phyloP scores from a whole-genome alignment of 1,139 yeast species.

The Suhomyces anneliseae region DNA sequence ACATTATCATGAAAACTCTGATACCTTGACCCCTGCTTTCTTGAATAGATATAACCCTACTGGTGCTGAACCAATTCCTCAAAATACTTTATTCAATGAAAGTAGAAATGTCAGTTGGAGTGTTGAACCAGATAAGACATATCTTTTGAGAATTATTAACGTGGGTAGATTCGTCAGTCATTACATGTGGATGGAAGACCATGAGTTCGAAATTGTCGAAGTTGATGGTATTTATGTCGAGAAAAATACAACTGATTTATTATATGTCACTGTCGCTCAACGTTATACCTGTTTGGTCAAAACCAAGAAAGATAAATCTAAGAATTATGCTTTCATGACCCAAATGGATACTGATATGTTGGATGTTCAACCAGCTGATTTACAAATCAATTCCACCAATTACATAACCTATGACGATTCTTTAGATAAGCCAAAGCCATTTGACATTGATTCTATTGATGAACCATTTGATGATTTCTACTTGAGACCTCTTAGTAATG shows the following conservation, averaged over 20 bases:
- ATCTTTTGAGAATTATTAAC: conserved; percentile 73
- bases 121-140: conserved; percentile 79
- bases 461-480: conserved; percentile 63
- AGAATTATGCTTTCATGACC: conserved; percentile 77
- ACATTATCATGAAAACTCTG: conserved; percentile 76
- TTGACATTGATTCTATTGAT: conserved; percentile 43
- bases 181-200: conserved; percentile 82
- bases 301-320: conserved; percentile 60
- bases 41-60: conserved; percentile 81
- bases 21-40: conserved; percentile 54
- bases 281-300: conserved; percentile 71
- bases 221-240: conserved; percentile 80
- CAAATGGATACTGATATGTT: conserved; percentile 76
- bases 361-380: conserved; percentile 65
- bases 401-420: conserved; percentile 58
- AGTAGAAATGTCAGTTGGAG: conserved; percentile 67
- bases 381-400: conserved; percentile 69
- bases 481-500: conserved; percentile 55
- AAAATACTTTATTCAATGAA: conserved; percentile 74
- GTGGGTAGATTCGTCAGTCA: conserved; percentile 88
- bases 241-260: conserved; percentile 54
- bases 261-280: conserved; percentile 76
- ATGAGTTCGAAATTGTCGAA: conserved; percentile 77
- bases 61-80: conserved; percentile 96
- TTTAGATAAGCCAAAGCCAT: conserved; percentile 24